phyloP scores from a whole-genome alignment of 106 monocot species.

The Acorus calamus region DNA sequence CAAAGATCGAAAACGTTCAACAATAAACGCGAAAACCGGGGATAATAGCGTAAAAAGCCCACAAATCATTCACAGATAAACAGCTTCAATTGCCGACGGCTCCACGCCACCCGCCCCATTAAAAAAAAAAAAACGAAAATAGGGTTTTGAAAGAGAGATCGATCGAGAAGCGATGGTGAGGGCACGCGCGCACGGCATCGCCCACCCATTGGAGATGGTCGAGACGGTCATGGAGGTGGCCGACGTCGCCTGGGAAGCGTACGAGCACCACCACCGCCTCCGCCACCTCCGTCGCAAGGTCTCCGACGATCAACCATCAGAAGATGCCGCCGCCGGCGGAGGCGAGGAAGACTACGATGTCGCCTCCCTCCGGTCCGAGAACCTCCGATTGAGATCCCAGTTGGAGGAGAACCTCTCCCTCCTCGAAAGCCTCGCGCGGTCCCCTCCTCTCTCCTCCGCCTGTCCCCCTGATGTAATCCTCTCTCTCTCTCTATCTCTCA shows the following conservation, averaged over 20 bases:
- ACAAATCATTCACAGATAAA: no score
- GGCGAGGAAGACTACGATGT: slow-evolving; percentile 18
- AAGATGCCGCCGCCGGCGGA: slow-evolving; percentile 1
- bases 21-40: no score
- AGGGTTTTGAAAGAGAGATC: no score
- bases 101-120: no score
- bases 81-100: no score
- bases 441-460: slow-evolving; percentile 30
- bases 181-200: slow-evolving; percentile 24
- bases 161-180: slow-evolving; percentile 7
- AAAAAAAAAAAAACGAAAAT: no score
- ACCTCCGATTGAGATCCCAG: slow-evolving; percentile 41
- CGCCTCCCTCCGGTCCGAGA: slow-evolving; percentile 36
- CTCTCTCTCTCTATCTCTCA: not conserved
- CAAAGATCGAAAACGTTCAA: no score
- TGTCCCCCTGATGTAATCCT: slow-evolving; percentile 75
- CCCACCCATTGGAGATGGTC: slow-evolving; percentile 58
- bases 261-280: slow-evolving; percentile 50
- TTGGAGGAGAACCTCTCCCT: slow-evolving; percentile 49
- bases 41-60: no score
- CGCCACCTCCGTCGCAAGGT: not conserved
- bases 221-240: slow-evolving; percentile 79
- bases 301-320: not conserved
- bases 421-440: slow-evolving; percentile 33
- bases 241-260: slow-evolving; percentile 76